Base-by-base conservation (phyloP, 495 filamentous ascomycete species). In the Terfezia claveryi region DNA sequence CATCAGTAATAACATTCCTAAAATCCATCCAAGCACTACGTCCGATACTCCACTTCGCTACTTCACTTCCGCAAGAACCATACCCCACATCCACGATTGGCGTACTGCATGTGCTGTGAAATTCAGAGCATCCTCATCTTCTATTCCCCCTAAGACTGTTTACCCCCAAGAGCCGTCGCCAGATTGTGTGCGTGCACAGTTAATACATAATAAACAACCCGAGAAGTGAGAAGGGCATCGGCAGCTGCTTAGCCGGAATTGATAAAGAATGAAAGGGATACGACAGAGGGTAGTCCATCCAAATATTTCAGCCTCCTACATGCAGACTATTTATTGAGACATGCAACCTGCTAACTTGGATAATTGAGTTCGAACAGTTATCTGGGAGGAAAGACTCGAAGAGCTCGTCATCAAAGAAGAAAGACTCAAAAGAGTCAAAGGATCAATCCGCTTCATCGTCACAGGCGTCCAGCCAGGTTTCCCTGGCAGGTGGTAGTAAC, bases 381-480 rank as follows among this genome's bases (percentile, higher is more conserved):
- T 94, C 91, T 71, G 79, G 92, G 70, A 81, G 81, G 57, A 94
- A 92, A 77, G 83, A 93, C 69, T 76, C 81, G 57, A 91, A 81
- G 69, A 92, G 89, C 70, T 83, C 84, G 54, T 89, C 86, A 71
- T 78, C 72, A 54, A 92, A 96, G 73, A 94, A 94, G 73, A 88
- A 94, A 69, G 76, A 80, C 23, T 61, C 62, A 51, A 51, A 51
- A 51, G 50, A 51, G 60, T 75, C 79, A 36, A 80, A 77, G 58
- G 82, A 88, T 64, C 41, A 46, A 20, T 20, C 12, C 12, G 12
- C 41, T 14, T 82, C 83, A 55, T 84, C 81, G 54, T 75, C 84
- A 20, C 85, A 85, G 38, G 78, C 88, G 46, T 82, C 83, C 23
- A 79, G 80, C 57, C 68, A 71, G 54, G 69, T 67, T 50, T 93